phyloP scores from a whole-genome alignment of 495 filamentous ascomycete genomes.

The Trichoderma parareesei region DNA sequence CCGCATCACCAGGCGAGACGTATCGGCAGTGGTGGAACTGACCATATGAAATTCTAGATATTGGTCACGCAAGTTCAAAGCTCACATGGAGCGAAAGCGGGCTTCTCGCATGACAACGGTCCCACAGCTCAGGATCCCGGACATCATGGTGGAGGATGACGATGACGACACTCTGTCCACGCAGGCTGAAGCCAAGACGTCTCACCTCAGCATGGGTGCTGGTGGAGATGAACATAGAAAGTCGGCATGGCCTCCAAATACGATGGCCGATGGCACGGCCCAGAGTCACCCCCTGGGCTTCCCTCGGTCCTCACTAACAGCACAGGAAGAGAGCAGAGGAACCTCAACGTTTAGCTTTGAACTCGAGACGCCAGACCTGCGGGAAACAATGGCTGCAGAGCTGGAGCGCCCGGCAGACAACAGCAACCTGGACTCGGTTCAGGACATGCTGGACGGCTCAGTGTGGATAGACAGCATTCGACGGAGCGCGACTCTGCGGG shows the following conservation, averaged over 20 bases:
- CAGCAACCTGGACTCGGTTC: constrained; percentile 17
- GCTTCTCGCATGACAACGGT: constrained; percentile 66
- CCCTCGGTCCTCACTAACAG: constrained; percentile 22
- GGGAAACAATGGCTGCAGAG: constrained; percentile 34
- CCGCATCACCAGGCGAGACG: background rate
- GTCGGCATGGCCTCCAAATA: background rate
- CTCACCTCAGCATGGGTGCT: constrained; percentile 7
- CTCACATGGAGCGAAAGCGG: constrained; percentile 55
- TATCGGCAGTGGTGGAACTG: constrained; percentile 14
- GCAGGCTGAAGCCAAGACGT: constrained; percentile 4
- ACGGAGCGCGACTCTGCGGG: constrained; percentile 73
- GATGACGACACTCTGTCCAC: constrained; percentile 24
- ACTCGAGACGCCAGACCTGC: constrained; percentile 25
- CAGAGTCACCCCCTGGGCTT: constrained; percentile 32
- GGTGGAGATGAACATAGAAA: constrained; percentile 2
- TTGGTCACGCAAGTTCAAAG: constrained; percentile 77
- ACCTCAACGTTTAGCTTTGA: constrained; percentile 39
- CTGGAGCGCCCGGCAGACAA: constrained; percentile 22
- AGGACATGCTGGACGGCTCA: constrained; percentile 74
- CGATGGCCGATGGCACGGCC: constrained; percentile 9
- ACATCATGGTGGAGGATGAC: constrained; percentile 77
- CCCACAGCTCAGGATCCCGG: constrained; percentile 77
- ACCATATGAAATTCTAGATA: constrained; percentile 33
- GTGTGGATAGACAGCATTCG: constrained; percentile 90
- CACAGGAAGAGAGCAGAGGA: background rate